Percentiles rank a stretch among this genome's conserved stretches.
Evolutionary conservation across 2,329 filamentous ascomycete species (phyloP).

Genomic region (Colletotrichum tabaci): DNA sequence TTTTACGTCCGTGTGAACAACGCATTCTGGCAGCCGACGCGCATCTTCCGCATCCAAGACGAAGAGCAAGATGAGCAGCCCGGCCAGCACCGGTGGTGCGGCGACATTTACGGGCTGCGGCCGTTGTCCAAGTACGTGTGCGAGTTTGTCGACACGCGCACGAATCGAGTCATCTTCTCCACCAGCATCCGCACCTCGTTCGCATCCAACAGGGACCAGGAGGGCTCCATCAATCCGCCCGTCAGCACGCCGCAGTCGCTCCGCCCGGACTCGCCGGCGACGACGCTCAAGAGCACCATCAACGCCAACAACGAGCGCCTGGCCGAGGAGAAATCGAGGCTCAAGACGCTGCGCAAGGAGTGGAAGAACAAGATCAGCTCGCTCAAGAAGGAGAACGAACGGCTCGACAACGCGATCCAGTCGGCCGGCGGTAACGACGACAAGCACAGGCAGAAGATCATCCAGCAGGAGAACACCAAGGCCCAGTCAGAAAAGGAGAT

Average conservation of each 20-base stretch:
- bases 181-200: constrained; percentile 78
- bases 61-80: constrained; percentile 47
- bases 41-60: constrained; percentile 70
- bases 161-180: constrained; percentile 77
- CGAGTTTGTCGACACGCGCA: constrained; percentile 80
- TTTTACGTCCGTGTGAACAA: constrained; percentile 87
- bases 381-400: constrained; percentile 82
- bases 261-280: constrained; percentile 82
- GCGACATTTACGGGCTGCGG: constrained; percentile 78
- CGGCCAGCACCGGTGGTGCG: constrained; percentile 74
- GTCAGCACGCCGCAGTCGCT: constrained; percentile 70
- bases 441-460: constrained; percentile 80
- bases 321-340: constrained; percentile 76
- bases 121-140: constrained; percentile 83
- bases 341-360: constrained; percentile 81
- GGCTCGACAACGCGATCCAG: constrained; percentile 75
- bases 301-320: constrained; percentile 79
- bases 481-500: constrained; percentile 74
- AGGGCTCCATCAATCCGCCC: constrained; percentile 52
- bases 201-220: constrained; percentile 60
- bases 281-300: constrained; percentile 83
- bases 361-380: constrained; percentile 78
- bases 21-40: constrained; percentile 83
- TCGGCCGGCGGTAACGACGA: constrained; percentile 82
- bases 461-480: constrained; percentile 82